Base-by-base conservation (phyloP, 139 green algal species). In the Diplosphaera chodatii region DNA sequence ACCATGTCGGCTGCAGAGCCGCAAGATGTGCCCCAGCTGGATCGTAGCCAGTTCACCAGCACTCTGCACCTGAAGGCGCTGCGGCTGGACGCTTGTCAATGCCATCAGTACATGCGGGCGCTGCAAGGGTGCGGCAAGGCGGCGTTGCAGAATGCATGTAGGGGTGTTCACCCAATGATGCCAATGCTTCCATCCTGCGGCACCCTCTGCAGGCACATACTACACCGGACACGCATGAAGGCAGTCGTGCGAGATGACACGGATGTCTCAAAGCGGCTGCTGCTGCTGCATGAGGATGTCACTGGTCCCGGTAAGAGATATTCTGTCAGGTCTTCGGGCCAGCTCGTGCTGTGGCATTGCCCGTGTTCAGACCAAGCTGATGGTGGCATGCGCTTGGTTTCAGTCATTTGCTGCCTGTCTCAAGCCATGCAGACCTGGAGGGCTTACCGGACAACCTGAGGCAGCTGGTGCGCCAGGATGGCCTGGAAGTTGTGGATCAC, bases 201-300 rank as follows among this genome's bases (percentile, higher is more conserved):
- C n/a, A n/a, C n/a, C n/a, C n/a, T 32, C 21, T 67, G 69, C 82
- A 94, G 89, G 32, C 86, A 85, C 67, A 87, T 84, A 1, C 77
- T 94, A 48, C 84, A 93, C 67, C 82, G 78, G 25, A 86, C 89
- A 0, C 80, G 84, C 13, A 71, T 89, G 40, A 76, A 79, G 3
- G 91, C 86, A 71, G 78, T 94, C 20, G 72, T 89, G 13, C 40
- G 79, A 5, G 82, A 91, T 37, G 69, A 63, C 3, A 48, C 32
- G 2, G 29, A 69, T n/a, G 25, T 62, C 2, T 77, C 86, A 22
- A 73, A 66, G 27, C 82, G 83, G 10, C 81, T 96, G 31, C 77
- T 96, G 63, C 80, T 96, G 32, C 78, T 96, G 28, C 74, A 82
- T 5, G 82, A 91, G 41, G 29, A 32, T 3, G 27, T 85, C 1